Evolutionary conservation across 176 grass and related monocot species (phyloP).

Genomic region (Bromus sterilis): DNA sequence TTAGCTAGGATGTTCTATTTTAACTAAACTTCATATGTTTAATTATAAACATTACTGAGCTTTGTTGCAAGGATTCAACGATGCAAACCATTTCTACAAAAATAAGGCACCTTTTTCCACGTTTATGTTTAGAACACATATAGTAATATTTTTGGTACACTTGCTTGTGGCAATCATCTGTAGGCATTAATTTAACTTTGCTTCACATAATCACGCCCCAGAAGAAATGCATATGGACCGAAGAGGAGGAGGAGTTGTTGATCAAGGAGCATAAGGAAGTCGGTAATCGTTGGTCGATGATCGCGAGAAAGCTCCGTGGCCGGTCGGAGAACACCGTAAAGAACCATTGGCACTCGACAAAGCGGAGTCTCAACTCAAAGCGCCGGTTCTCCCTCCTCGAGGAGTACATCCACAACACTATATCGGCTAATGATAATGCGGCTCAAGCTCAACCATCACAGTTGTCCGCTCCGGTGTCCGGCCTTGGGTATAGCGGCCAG

Average conservation of each 20-base stretch:
- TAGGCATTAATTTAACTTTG: not conserved
- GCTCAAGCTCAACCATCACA: no score
- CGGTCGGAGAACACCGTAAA: slow-evolving; percentile 73
- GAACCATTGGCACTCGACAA: slow-evolving; percentile 84
- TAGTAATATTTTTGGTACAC: no score
- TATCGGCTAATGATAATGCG: not conserved
- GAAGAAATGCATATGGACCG: slow-evolving; percentile 55
- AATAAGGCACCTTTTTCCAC: no score
- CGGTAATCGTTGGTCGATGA: slow-evolving; percentile 66
- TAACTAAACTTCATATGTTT: no score
- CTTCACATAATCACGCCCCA: slow-evolving; percentile 20
- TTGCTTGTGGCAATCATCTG: not conserved
- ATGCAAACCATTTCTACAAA: no score
- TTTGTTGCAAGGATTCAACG: no score
- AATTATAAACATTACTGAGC: no score
- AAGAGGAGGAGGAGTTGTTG: slow-evolving; percentile 80
- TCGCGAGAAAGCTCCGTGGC: slow-evolving; percentile 38
- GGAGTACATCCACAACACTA: slow-evolving; percentile 52
- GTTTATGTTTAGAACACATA: no score
- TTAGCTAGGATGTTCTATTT: no score
- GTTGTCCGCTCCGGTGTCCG: not conserved
- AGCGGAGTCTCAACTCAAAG: slow-evolving; percentile 44
- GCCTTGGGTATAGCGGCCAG: not conserved
- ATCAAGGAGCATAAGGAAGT: no score
- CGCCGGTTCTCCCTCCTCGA: slow-evolving; percentile 36